Evolutionary conservation across 164 flowering plant genomes (phyloP).

Genomic region (Liriodendron chinense): DNA sequence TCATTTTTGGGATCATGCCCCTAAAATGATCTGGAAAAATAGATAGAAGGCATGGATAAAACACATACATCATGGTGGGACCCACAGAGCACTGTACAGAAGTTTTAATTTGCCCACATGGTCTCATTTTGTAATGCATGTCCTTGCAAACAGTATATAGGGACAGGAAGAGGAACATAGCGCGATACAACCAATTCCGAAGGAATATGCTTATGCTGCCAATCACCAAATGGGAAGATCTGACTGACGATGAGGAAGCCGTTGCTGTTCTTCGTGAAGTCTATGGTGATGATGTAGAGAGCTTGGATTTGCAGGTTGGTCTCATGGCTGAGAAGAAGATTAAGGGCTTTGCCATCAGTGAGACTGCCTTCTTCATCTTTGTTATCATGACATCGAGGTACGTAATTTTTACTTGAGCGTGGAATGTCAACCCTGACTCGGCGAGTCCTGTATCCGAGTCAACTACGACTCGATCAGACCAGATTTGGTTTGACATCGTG

Average conservation of each 20-base stretch:
- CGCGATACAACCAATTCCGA: constrained; percentile 45
- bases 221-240: constrained; percentile 40
- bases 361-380: constrained; percentile 42
- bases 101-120: background rate
- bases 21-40: no score
- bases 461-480: no score
- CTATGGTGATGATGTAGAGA: constrained; percentile 39
- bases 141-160: no score
- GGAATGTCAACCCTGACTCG: no score
- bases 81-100: no score
- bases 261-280: constrained; percentile 29
- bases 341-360: constrained; percentile 45
- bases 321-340: constrained; percentile 45
- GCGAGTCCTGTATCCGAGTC: no score
- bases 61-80: no score
- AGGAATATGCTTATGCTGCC: constrained; percentile 35
- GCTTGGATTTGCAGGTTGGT: constrained; percentile 39
- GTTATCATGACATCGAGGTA: constrained; percentile 43
- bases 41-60: no score
- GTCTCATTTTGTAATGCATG: no score
- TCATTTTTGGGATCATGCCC: no score
- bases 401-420: background rate
- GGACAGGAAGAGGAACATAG: constrained; percentile 44
- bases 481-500: no score
- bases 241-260: constrained; percentile 35